Evolutionary conservation across 768 basidiomycete species (phyloP).

Genomic region (Gloeopeniophorella convolvens): DNA sequence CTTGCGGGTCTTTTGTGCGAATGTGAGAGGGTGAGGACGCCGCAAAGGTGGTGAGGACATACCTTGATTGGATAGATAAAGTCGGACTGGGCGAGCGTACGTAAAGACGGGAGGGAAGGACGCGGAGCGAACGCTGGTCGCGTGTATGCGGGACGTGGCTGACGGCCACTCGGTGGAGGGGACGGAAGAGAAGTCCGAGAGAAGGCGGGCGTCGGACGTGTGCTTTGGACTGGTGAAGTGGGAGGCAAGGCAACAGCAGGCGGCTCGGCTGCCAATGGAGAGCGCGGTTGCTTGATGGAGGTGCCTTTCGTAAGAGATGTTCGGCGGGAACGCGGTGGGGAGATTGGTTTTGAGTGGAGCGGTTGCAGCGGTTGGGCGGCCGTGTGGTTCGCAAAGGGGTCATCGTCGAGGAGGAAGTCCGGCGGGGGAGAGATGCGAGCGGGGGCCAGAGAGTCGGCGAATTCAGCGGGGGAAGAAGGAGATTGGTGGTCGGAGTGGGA

Average conservation of each 20-base stretch:
- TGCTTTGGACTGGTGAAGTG: conserved; percentile 17
- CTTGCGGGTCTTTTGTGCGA: conserved; percentile 31
- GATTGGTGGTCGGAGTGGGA: conserved; percentile 5
- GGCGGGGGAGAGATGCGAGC: conserved; percentile 28
- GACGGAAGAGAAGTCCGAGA: conserved; percentile 10
- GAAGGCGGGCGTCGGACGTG: conserved; percentile 19
- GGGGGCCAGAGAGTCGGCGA: conserved; percentile 11
- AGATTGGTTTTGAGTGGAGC: conserved; percentile 18
- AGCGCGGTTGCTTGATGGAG: conserved; percentile 13
- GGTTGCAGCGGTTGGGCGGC: conserved; percentile 21
- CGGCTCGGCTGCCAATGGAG: conserved; percentile 11
- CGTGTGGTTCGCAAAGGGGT: conserved; percentile 65
- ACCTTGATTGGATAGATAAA: conserved; percentile 35
- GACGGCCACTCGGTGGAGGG: conserved; percentile 19
- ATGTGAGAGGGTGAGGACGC: background rate
- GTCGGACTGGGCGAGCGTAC: conserved; percentile 33
- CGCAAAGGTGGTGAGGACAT: background rate
- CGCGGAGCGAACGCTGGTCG: conserved; percentile 35
- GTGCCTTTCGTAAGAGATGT: conserved; percentile 1
- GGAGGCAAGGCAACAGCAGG: conserved; percentile 2
- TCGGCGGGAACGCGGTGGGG: conserved; percentile 1
- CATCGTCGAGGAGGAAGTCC: conserved; percentile 51
- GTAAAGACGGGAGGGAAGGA: conserved; percentile 39
- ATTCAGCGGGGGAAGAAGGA: conserved; percentile 1
- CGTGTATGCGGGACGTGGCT: conserved; percentile 36